phyloP scores from a whole-genome alignment of 441 rosid species.

The Gossypium schwendimanii region DNA sequence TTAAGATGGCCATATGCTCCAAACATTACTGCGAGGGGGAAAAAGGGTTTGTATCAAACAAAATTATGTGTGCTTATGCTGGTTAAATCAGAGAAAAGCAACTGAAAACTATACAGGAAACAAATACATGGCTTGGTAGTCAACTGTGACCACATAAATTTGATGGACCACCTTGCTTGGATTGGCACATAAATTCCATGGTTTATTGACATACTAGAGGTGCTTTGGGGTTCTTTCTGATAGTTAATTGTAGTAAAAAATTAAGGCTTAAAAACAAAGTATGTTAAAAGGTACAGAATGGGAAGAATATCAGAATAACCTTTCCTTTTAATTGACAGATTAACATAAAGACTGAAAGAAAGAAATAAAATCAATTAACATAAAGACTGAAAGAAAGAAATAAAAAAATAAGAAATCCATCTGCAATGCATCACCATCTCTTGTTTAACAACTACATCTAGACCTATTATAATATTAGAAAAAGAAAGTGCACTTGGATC shows the following conservation, averaged over 20 bases:
- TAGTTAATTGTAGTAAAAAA: conserved; percentile 13
- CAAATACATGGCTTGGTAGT: conserved; percentile 20
- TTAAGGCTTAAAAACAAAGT: neutral
- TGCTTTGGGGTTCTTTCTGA: neutral
- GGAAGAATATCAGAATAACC: neutral
- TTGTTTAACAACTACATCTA: conserved; percentile 16
- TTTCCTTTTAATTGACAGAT: conserved; percentile 6
- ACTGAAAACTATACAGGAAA: conserved; percentile 5
- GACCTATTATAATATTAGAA: conserved; percentile 12
- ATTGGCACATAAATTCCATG: conserved; percentile 25
- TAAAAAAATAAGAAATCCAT: conserved; percentile 9
- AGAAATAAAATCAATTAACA: neutral
- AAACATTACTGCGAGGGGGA: neutral
- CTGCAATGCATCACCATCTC: conserved; percentile 24
- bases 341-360: neutral
- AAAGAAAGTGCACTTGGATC: conserved; percentile 50
- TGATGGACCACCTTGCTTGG: conserved; percentile 33
- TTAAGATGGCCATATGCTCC: neutral
- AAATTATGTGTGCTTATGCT: conserved; percentile 1
- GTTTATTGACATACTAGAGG: neutral
- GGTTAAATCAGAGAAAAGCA: conserved; percentile 11
- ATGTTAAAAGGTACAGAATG: conserved; percentile 1
- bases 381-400: too few relatives aligned
- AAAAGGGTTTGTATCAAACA: neutral
- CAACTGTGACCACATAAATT: conserved; percentile 28